Base-by-base conservation (phyloP, 257 asterid species). In the Eucommia ulmoides region DNA sequence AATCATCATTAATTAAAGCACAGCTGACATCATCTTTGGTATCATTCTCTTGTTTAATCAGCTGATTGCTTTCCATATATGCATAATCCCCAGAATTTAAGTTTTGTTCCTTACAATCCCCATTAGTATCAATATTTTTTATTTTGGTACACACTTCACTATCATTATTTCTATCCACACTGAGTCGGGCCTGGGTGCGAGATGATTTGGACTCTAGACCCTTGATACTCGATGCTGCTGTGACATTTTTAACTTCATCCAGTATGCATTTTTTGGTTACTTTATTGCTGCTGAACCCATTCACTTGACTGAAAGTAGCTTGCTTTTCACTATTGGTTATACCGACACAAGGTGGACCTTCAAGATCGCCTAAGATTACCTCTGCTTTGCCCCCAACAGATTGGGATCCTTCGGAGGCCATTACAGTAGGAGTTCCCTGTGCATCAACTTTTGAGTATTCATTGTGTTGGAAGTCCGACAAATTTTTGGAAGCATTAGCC, bases 201-300 rank as follows among this genome's bases (percentile, higher is more conserved):
- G 85, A 69, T 50, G 85, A 79, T 56, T 77, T 82, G 20, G 81
- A 73, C 69, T 76, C 85, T 66, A 80, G 70, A 61, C 67, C 58
- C 57, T 74, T 75, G 23, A 62, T 46, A 33, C 59, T 16, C 2
- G 19, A 48, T 23, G 62, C 65, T 41, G 71, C 61, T 63, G 54
- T 55, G 53, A 44, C 52, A 47, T 54, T 65, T 54, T 58, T 72
- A 66, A 64, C 62, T 22, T 59, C 78, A 49, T 20, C 69, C 26
- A 56, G 51, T 55, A 56, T 10, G 53, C 38, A 59, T 46, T 61
- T 57, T 47, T 45, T 73, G 60, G 68, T 71, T 23, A 63, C 73
- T 22, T 56, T 59, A 26, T 53, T 58, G 29, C 55, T 22, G 67
- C 51, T 48, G 62, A 68, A 60, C 49, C 79, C 93, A 74, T 78